Evolutionary conservation across 106 monocot species (phyloP), one percentile per base, ranked within the genome.

Genomic region (Vanilla planifolia): DNA sequence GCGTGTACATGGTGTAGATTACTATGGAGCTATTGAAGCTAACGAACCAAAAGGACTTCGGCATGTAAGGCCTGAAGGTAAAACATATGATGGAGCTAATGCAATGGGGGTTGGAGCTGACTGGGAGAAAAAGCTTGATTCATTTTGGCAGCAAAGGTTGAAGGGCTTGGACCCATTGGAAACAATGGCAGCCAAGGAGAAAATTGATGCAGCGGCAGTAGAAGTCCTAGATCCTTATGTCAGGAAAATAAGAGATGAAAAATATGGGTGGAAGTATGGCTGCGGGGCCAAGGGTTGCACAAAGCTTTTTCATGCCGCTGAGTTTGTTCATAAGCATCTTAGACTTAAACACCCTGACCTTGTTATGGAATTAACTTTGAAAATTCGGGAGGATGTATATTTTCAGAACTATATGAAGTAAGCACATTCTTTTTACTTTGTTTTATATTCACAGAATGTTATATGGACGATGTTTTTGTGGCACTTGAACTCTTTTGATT

Each of bases 181-280:
- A 64, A 37, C 60, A 61, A 75, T 92, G 75, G 68, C 85, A 32
- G 92, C 77, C 3, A 92, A 89, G 57, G 88, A 99, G 37, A 88
- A 92, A 61, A 81, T 99, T 68, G 98, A 99, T 59, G 88, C 84
- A 42, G 81, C 88, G 30, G 73, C 87, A 53, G 64, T 68, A 61
- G 98, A 99, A 56, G 71, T 30, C 65, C 61, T 99, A 22, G 92
- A 99, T 65, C 98, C 92, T 20, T 69, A 61, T 61, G 85, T 88
- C 0, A 81, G 98, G 56, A 98, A 99, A 73, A 91, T 98, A 75
- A 81, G 92, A 68, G 91, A 98, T 73, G 98, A 92, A 60, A 99
- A 99, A 60, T 99, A 99, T 59, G 98, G 98, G 28, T 99, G 91
- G 98, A 99, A 99, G 48, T 99, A 99, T 78, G 98, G 91, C 13